Evolutionary conservation across 2,329 filamentous ascomycete genomes (phyloP), one percentile per base, ranked within the genome.

Genomic region (Talaromyces sp.): DNA sequence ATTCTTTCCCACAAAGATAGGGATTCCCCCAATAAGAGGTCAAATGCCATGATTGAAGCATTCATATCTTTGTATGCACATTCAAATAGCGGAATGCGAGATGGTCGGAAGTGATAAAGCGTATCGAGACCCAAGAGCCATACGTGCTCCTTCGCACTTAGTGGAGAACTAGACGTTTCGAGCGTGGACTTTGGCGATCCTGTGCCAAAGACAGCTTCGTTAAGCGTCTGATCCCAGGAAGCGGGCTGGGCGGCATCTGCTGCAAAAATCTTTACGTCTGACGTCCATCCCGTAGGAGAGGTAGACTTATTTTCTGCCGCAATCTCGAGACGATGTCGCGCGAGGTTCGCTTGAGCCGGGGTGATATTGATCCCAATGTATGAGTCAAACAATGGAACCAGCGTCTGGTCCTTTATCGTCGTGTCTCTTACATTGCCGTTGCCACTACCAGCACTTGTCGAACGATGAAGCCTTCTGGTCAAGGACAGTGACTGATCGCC

Each of bases 121-220:
- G 84, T 84, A 69, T 87, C 85, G 0, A 87, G 77, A 0, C 81
- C 85, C 1, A 87, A 76, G 0, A 87, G 74, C 84, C 84, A 86
- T n/a, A 71, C 69, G 59, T 84, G 73, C 19, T n/a, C 17, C 15
- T 64, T 27, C 15, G 13, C 31, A 27, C 9, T n/a, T 3, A 11
- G 17, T 31, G 50, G 22, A 54, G 50, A 17, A 54, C 8, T 33
- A 19, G 27, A 54, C 0, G 62, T 67, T 59, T 35, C 35, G 35
- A 19, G 57, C 41, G 15, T 43, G 35, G 27, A 58, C 33, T 37
- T 39, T 37, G 57, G 49, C n/a, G 41, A 58, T 62, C 17, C 31
- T 49, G 17, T 49, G 22, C 43, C 41, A 37, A 62, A 66, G 63
- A 71, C 58, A 17, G 68, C 67, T 35, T 54, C 10, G 10, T 68